Conservation (phyloP, 495 filamentous ascomycete genomes). For the Thozetella sp. region DNA sequence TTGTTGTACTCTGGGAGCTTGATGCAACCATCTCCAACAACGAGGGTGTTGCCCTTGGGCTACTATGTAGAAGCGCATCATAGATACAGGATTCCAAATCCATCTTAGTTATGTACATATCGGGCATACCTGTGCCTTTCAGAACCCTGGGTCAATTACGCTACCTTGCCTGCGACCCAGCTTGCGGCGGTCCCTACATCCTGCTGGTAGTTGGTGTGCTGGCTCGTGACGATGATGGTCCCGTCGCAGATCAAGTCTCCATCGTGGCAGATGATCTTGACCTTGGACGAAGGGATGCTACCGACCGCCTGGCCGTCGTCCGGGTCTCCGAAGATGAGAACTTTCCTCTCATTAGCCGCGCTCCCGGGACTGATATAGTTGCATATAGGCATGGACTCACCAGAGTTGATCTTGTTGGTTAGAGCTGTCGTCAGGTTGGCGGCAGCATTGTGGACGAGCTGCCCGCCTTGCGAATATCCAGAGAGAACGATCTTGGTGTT, state of each 20-base stretch:
- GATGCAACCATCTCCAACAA: too few relatives aligned
- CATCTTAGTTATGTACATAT: too few relatives aligned
- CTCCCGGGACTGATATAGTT: neutral
- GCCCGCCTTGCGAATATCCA: slow-evolving; percentile 60
- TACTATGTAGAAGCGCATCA: too few relatives aligned
- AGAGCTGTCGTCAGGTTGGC: slow-evolving; percentile 30
- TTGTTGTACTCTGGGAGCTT: too few relatives aligned
- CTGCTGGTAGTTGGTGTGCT: neutral
- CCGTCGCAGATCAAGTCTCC: slow-evolving; percentile 35
- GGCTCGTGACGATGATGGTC: neutral
- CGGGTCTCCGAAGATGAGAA: slow-evolving; percentile 62
- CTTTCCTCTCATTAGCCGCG: neutral
- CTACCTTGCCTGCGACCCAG: neutral
- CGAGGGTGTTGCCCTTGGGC: too few relatives aligned
- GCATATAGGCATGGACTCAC: neutral
- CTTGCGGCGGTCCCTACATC: neutral
- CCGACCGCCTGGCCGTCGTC: slow-evolving; percentile 39
- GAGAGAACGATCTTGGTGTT: slow-evolving; percentile 58
- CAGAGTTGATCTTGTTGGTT: slow-evolving; percentile 25
- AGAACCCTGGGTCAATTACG: neutral
- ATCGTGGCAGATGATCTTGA: slow-evolving; percentile 55
- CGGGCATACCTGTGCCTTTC: too few relatives aligned
- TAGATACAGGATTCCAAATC: too few relatives aligned
- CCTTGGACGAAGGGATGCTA: slow-evolving; percentile 43
- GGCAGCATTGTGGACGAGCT: slow-evolving; percentile 53